Conservation (phyloP, 176 grass and related monocot genomes). For the Puccinellia tenuiflora region DNA sequence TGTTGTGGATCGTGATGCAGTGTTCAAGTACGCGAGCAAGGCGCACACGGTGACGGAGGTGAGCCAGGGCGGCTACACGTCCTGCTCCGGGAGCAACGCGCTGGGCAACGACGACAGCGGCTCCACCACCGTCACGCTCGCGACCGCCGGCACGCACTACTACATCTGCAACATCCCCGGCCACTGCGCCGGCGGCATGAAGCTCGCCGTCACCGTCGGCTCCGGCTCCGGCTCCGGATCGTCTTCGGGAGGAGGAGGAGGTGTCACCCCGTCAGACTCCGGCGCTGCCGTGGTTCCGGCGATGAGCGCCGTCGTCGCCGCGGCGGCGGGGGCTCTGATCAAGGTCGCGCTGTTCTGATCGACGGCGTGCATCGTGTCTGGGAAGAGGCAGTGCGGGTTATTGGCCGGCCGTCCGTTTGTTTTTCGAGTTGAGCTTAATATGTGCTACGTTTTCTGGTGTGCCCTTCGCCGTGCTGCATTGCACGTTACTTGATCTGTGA, state of each 20-base stretch:
- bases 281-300: neutral
- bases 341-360: slow-evolving; percentile 36
- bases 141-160: slow-evolving; percentile 41
- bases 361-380: neutral
- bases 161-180: slow-evolving; percentile 63
- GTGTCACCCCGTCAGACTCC: neutral
- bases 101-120: slow-evolving; percentile 41
- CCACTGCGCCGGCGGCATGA: slow-evolving; percentile 72
- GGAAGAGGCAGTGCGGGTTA: slow-evolving; percentile 33
- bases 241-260: neutral
- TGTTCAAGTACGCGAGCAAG: slow-evolving; percentile 48
- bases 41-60: slow-evolving; percentile 81
- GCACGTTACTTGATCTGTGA: neutral
- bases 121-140: slow-evolving; percentile 39
- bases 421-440: neutral
- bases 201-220: slow-evolving; percentile 44
- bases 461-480: neutral
- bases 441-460: neutral
- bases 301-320: slow-evolving; percentile 15
- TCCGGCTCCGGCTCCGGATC: neutral
- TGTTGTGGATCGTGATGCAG: slow-evolving; percentile 29
- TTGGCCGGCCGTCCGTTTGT: neutral
- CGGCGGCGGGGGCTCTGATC: slow-evolving; percentile 4
- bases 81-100: slow-evolving; percentile 51
- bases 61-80: slow-evolving; percentile 39